Percentiles rank a stretch among this genome's conserved stretches.
phyloP scores from a whole-genome alignment of 1,139 yeast species.

The Kazachstania sp. region DNA sequence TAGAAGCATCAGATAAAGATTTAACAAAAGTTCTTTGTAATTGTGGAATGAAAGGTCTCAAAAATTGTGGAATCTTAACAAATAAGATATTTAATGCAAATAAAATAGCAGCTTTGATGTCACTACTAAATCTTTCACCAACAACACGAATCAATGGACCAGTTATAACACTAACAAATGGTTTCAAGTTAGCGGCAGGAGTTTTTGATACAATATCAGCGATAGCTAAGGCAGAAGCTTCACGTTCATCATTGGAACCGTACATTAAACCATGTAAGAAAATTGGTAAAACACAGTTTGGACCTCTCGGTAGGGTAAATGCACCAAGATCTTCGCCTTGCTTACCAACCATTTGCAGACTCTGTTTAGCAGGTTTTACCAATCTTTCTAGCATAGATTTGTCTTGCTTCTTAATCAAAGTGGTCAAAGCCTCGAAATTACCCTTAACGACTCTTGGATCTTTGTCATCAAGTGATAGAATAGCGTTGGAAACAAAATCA shows the following conservation, averaged over 20 bases:
- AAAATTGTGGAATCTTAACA: slow-evolving; percentile 76
- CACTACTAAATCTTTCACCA: slow-evolving; percentile 88
- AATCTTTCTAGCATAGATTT: slow-evolving; percentile 70
- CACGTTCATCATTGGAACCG: slow-evolving; percentile 79
- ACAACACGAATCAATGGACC: slow-evolving; percentile 98
- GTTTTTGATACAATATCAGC: slow-evolving; percentile 84
- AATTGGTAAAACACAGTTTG: slow-evolving; percentile 79
- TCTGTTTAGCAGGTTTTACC: slow-evolving; percentile 69
- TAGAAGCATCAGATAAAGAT: slow-evolving; percentile 69
- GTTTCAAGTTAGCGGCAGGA: slow-evolving; percentile 69
- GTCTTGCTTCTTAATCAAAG: slow-evolving; percentile 60
- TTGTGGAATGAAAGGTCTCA: slow-evolving; percentile 95
- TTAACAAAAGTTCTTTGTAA: slow-evolving; percentile 94
- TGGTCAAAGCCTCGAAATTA: slow-evolving; percentile 59
- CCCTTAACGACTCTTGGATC: slow-evolving; percentile 56
- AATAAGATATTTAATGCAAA: slow-evolving; percentile 73
- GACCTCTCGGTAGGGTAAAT: slow-evolving; percentile 72
- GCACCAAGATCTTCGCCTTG: slow-evolving; percentile 62
- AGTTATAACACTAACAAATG: slow-evolving; percentile 86
- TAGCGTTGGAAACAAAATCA: slow-evolving; percentile 67
- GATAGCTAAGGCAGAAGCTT: slow-evolving; percentile 78
- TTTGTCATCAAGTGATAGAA: slow-evolving; percentile 64
- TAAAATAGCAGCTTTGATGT: slow-evolving; percentile 86
- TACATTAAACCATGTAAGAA: slow-evolving; percentile 94
- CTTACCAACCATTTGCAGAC: slow-evolving; percentile 57